A percentile compares a stretch with the other conserved stretches of the same genome.
phyloP scores from a whole-genome alignment of 768 basidiomycete species.

The Trametes punicea region DNA sequence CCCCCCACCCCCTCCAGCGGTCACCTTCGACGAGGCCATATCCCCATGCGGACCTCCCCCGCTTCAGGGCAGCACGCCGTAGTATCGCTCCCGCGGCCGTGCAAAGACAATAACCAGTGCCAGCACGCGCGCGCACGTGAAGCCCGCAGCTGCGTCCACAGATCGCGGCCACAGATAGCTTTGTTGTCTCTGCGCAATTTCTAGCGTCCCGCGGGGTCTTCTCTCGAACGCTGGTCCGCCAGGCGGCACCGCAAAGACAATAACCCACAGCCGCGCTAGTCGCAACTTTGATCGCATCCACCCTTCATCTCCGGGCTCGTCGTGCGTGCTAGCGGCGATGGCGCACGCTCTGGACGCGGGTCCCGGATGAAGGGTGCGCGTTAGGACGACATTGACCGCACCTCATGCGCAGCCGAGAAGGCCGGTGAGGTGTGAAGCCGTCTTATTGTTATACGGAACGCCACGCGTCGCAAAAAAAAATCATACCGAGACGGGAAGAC shows the following conservation, averaged over 20 bases:
- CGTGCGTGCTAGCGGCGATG: background rate
- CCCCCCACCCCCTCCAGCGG: background rate
- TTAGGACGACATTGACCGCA: background rate
- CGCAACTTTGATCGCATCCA: background rate
- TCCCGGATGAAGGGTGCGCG: background rate
- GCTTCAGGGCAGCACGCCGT: background rate
- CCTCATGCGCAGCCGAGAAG: background rate
- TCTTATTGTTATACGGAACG: slow-evolving; percentile 5
- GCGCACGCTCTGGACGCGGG: background rate
- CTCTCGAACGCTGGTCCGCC: background rate
- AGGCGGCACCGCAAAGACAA: background rate
- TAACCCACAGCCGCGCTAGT: background rate
- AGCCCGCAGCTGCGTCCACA: background rate
- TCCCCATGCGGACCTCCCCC: background rate
- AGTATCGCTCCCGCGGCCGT: background rate
- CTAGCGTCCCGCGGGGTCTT: background rate
- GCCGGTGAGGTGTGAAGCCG: background rate
- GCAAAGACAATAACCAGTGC: slow-evolving; percentile 4
- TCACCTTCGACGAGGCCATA: background rate
- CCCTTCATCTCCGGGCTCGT: background rate
- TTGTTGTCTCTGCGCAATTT: background rate
- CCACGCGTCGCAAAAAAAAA: background rate
- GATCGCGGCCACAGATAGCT: background rate
- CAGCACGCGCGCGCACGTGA: background rate
- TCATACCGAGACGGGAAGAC: background rate